Evolutionary conservation across 371 early-diverging fungal genomes (phyloP).

Genomic region (Syncephalastrum contaminatum): DNA sequence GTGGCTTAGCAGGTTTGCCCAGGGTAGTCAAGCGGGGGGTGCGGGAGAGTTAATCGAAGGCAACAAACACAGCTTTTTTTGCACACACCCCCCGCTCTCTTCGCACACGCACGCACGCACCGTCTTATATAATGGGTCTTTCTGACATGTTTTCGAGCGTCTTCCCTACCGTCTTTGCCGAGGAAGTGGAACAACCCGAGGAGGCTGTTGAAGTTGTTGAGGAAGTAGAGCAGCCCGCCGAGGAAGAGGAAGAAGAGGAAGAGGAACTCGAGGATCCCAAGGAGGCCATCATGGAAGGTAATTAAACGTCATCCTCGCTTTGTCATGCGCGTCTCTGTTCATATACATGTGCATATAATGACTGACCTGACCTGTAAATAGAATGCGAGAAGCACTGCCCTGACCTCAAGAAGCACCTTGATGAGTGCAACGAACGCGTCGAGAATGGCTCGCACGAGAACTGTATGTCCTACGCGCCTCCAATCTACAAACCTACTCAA

Average conservation of each 20-base stretch:
- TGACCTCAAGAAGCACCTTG: slow-evolving; percentile 51
- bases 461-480: slow-evolving; percentile 28
- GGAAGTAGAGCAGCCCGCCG: slow-evolving; percentile 22
- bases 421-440: slow-evolving; percentile 58
- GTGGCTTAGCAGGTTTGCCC: not conserved
- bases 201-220: slow-evolving; percentile 13
- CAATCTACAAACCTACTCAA: not conserved
- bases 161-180: slow-evolving; percentile 52
- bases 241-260: slow-evolving; percentile 22
- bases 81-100: too few species aligned
- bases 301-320: not conserved
- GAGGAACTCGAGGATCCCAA: slow-evolving; percentile 42
- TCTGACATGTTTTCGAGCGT: slow-evolving; percentile 49
- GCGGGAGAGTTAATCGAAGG: not conserved
- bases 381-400: slow-evolving; percentile 49
- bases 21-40: too few species aligned
- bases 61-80: slow-evolving; percentile 1
- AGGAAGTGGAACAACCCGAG: slow-evolving; percentile 20
- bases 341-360: too few species aligned
- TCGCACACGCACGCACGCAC: too few species aligned
- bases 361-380: slow-evolving; percentile 7
- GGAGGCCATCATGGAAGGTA: slow-evolving; percentile 50
- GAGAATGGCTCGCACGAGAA: slow-evolving; percentile 54
- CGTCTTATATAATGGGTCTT: slow-evolving; percentile 36
- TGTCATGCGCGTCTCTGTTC: not conserved